Percentiles rank a stretch among this genome's conserved stretches.
phyloP scores from a whole-genome alignment of 345 rosid genomes.

The Lumnitzera littorea region DNA sequence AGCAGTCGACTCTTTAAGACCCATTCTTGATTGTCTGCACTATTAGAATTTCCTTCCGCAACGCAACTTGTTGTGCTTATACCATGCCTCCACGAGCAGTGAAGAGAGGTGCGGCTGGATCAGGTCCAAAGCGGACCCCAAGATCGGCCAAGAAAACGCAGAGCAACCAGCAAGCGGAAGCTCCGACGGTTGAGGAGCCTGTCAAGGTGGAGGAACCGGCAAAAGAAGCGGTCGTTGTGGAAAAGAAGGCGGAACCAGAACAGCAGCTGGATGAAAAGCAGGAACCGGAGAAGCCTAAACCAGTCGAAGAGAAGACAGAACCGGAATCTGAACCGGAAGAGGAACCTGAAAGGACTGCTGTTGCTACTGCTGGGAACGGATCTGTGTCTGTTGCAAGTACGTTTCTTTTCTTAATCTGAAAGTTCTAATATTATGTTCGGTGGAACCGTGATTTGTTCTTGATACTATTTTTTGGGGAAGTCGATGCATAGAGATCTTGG shows the following conservation, averaged over 20 bases:
- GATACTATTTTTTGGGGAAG: not conserved
- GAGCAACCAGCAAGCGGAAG: conserved; percentile 26
- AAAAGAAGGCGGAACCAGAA: conserved; percentile 11
- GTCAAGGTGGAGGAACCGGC: conserved; percentile 21
- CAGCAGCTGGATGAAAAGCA: conserved; percentile 15
- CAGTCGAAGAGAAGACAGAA: conserved; percentile 26
- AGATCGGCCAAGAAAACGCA: conserved; percentile 45
- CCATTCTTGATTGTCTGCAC: not conserved
- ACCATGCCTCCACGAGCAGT: conserved; percentile 70
- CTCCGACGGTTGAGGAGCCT: conserved; percentile 20
- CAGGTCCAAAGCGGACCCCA: conserved; percentile 40
- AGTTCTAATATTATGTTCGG: not conserved
- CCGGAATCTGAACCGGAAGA: conserved; percentile 1
- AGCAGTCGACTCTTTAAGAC: not conserved
- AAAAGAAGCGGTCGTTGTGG: conserved; percentile 19
- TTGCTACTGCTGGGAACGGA: not conserved
- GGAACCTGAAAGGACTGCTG: not conserved
- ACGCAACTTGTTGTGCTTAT: no score
- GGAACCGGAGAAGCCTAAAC: conserved; percentile 14
- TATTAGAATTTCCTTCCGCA: not conserved
- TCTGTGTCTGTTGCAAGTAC: conserved; percentile 3
- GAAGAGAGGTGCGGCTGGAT: conserved; percentile 62
- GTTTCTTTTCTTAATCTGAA: not conserved
- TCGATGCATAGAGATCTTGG: not conserved
- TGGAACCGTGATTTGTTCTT: not conserved